These are phyloP conservation scores for Leishmania aethiopica DNA, from an alignment of 208 protist genomes.

Conservation along the genomic window DNA sequence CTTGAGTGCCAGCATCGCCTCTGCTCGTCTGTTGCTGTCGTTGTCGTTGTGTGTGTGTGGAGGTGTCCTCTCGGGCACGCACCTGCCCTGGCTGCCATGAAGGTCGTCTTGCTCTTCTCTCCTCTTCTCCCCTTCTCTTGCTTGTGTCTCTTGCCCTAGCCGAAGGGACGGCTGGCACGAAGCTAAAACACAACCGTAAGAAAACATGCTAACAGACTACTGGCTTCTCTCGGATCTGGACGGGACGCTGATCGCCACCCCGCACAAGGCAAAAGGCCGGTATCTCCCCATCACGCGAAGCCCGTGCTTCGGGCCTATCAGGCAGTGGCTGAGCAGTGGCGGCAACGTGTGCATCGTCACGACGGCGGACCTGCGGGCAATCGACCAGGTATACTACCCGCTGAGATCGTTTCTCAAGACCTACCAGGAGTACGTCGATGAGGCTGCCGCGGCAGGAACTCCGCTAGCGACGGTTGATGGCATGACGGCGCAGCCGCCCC, in stretches of 20 bases:
- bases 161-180: background rate
- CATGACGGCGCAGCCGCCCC: background rate
- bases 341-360: constrained; percentile 86
- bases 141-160: background rate
- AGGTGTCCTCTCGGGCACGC: background rate
- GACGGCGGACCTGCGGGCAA: constrained; percentile 70
- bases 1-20: background rate
- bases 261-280: constrained; percentile 81
- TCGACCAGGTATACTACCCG: constrained; percentile 76
- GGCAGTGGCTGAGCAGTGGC: constrained; percentile 67
- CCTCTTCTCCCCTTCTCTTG: background rate
- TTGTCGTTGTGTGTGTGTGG: background rate
- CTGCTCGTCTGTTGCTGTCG: background rate
- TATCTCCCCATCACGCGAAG: constrained; percentile 69
- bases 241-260: constrained; percentile 82
- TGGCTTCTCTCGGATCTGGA: constrained; percentile 87
- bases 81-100: background rate
- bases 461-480: background rate
- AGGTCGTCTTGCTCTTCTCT: background rate
- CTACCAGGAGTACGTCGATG: constrained; percentile 19
- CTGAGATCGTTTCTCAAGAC: constrained; percentile 42
- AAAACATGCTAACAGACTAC: constrained; percentile 54
- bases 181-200: no score
- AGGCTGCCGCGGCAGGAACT: background rate
- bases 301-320: constrained; percentile 57